Base-by-base conservation (phyloP, 2,329 filamentous ascomycete genomes). In the Apiospora marii region DNA sequence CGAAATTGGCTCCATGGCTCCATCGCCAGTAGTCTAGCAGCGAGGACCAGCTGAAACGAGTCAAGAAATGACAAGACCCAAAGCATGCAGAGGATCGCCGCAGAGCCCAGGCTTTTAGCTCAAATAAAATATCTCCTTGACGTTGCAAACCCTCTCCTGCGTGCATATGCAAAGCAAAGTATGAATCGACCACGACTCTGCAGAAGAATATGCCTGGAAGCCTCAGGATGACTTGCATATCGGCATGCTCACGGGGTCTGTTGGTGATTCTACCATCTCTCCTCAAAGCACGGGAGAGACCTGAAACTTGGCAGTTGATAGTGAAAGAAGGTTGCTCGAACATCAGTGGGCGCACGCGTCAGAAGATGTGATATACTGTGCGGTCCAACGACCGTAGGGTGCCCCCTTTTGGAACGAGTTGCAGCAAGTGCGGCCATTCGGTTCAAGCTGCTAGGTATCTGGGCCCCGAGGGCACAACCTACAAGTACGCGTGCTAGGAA, bases 361-460 rank as follows among this genome's bases (percentile, higher is more conserved):
- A 48, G 51, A 69, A 44, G 41, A 68, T 58, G 30, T 44, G 24
- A 22, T 30, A 22, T 44, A 68, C 67, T 67, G 41, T 53, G 44
- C 46, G 48, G 48, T 70, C 41, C n/a, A 72, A 61, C 34, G 37
- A 67, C 19, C 13, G 69, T 67, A 73, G 69, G 16, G 46, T 69
- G 37, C 14, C 69, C n/a, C 49, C 34, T 24, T 58, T 53, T 37
- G 53, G 24, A 67, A 48, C 67, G 13, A 27, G 27, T 44, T 71
- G 69, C 44, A 64, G 69, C 69, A 30, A 71, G 46, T 27, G 43
- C 58, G 58, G 30, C 58, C 69, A 19, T 69, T 64, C 61, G 64
- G 64, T 71, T 68, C 34, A 30, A 71, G 43, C 64, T 73, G 44
- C 48, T 53, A 30, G 27, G 27, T 30, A 24, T 30, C 24, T 41